Base-by-base conservation (phyloP, 768 basidiomycete genomes). In the Mycena vitilis region DNA sequence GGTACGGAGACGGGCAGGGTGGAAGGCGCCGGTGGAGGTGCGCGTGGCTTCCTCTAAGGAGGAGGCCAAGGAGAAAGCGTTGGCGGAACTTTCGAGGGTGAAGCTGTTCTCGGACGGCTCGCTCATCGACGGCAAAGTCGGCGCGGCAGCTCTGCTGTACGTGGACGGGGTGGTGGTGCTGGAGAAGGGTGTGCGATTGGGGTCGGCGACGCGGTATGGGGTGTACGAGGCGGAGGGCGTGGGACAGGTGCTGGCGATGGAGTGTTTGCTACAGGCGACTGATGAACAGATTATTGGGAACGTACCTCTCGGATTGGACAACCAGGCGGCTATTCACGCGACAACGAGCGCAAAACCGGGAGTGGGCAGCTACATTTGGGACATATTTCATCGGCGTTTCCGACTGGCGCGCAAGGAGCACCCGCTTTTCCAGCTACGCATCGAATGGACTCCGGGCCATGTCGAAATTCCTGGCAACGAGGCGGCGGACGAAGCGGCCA, bases 61-160 rank as follows among this genome's bases (percentile, higher is more conserved):
- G n/a, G n/a, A n/a, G n/a, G n/a, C n/a, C n/a, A n/a, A n/a, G n/a
- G 20, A 68, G 66, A 45, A 66, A 72, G 18, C 11, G 10, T 16
- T 45, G 44, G 18, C 44, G 8, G 44, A 45, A 18, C 6, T 18
- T 10, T 11, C 44, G 44, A 7, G 44, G 44, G 44, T 45, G 44
- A 7, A 11, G 10, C 44, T 45, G 44, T 45, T 45, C 18, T 45
- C 44, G 15, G 56, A 57, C 56, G 56, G 56, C 22, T 57, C 56
- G 25, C 56, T 57, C 12, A 57, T 57, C 7, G 56, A 57, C 12
- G 56, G 56, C 9, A 25, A 44, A 6, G 56, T 57, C 5, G 56
- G 56, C 3, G 56, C 56, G 56, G 56, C 38, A 22, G 56, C 25
- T 2, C 2, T 57, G 18, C 20, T 57, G 56, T n/a, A 8, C 7